These are phyloP conservation scores for Leccinum insolens DNA, from an alignment of 1,284 basidiomycete species.

Conservation along the genomic window DNA sequence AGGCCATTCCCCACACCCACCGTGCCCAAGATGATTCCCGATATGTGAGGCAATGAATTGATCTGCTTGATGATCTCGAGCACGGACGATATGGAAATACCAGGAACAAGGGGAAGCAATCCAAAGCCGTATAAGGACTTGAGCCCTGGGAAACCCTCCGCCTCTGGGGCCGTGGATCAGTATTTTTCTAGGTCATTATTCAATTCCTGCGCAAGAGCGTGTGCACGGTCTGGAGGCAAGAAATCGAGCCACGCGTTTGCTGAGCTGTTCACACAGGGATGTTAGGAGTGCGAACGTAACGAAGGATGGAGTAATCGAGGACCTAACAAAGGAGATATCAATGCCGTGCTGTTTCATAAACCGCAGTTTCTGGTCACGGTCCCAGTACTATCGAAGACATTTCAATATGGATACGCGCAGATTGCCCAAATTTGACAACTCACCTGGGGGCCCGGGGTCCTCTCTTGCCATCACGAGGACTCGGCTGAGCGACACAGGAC, in stretches of 20 bases:
- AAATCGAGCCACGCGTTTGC: constrained; percentile 93
- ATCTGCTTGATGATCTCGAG: constrained; percentile 69
- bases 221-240: constrained; percentile 68
- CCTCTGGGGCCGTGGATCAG: constrained; percentile 63
- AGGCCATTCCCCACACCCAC: constrained; percentile 77
- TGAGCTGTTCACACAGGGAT: constrained; percentile 44
- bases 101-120: constrained; percentile 79
- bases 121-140: constrained; percentile 82
- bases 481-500: too few relatives aligned
- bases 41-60: constrained; percentile 64
- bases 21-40: constrained; percentile 83
- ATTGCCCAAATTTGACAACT: too few relatives aligned
- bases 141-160: constrained; percentile 37
- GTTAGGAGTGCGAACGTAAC: constrained; percentile 15
- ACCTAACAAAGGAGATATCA: constrained; percentile 62
- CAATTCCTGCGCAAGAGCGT: constrained; percentile 63
- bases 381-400: too few relatives aligned
- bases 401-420: too few relatives aligned
- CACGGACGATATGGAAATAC: constrained; percentile 54
- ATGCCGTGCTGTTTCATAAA: constrained; percentile 70
- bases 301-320: constrained; percentile 5
- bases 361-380: constrained; percentile 13
- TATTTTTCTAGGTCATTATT: constrained; percentile 80
- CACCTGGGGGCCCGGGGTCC: too few relatives aligned
- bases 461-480: too few relatives aligned